These are phyloP conservation scores for Thelonectria discophora DNA, from an alignment of 2,329 filamentous ascomycete species.

Conservation along the genomic window DNA sequence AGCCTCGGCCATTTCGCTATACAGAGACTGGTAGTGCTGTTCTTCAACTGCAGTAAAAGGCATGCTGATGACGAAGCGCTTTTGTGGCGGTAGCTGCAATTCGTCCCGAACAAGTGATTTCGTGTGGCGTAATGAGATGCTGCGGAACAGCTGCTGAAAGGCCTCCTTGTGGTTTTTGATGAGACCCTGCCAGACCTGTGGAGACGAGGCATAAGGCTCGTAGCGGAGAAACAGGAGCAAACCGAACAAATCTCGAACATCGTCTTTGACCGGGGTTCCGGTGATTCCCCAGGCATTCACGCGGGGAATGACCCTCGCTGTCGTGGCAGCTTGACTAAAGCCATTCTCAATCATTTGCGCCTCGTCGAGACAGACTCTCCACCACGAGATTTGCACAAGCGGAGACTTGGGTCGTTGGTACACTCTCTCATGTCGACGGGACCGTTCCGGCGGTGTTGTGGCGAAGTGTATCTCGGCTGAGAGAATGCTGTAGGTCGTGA, in stretches of 20 bases:
- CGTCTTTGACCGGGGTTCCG: slow-evolving; percentile 84
- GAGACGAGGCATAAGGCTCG: slow-evolving; percentile 75
- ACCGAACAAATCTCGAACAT: slow-evolving; percentile 80
- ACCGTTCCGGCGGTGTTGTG: slow-evolving; percentile 72
- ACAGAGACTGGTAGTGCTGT: slow-evolving; percentile 83
- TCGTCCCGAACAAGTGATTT: slow-evolving; percentile 84
- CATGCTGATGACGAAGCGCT: slow-evolving; percentile 85
- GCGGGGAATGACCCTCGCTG: slow-evolving; percentile 82
- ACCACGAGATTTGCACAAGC: slow-evolving; percentile 84
- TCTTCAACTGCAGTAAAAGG: slow-evolving; percentile 92
- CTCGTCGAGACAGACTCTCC: slow-evolving; percentile 81
- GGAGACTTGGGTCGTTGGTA: slow-evolving; percentile 77
- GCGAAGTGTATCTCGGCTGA: slow-evolving; percentile 83
- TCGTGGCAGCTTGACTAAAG: slow-evolving; percentile 81
- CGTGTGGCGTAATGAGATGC: slow-evolving; percentile 82
- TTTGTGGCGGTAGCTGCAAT: slow-evolving; percentile 81
- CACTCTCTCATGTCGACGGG: slow-evolving; percentile 70
- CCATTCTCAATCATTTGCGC: slow-evolving; percentile 95
- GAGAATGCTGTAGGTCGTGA: slow-evolving; percentile 76
- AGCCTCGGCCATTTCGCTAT: slow-evolving; percentile 76
- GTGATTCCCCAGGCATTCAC: slow-evolving; percentile 92
- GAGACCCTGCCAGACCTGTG: slow-evolving; percentile 74
- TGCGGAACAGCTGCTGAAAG: slow-evolving; percentile 75
- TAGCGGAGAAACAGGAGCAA: slow-evolving; percentile 83
- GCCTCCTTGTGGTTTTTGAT: slow-evolving; percentile 66